Base-by-base conservation (phyloP, 2,329 filamentous ascomycete species). In the Didymella sp. region DNA sequence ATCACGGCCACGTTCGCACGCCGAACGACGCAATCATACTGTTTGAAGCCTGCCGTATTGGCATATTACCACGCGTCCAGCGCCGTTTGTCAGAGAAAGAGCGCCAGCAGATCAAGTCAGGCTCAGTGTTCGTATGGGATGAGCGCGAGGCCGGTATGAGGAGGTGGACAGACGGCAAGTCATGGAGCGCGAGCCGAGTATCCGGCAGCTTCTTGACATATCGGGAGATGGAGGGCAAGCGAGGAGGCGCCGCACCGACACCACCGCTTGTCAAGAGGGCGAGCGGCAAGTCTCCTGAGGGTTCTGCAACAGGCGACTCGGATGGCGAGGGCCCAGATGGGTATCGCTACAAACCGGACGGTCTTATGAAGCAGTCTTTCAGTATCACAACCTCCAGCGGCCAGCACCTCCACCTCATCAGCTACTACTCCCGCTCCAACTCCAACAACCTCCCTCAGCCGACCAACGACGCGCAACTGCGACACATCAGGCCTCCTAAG, bases 51-150 rank as follows among this genome's bases (percentile, higher is more conserved):
- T 99, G 94, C 77, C 86, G 94, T 63, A 83, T 96, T 42, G 95
- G 95, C 51, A 82, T 96, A 45, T 81, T 98, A 44, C 95, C 95
- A 27, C 87, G 95, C 64, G 95, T 99, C 6, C 95, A 98, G 80
- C 86, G 95, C 66, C 85, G 95, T 69, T 80, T 97, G 58, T 98
- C 95, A 2, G 95, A 99, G 78, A 98, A 98, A 79, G 95, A 99
- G 79, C 87, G 95, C 60, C 93, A 97, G 74, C 92, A 92, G 4
- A 99, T 99, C 76, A 89, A 92, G 72, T 96, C 94, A 0, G 95
- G 95, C 40, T 99, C 95, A 0, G 94, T 99, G 3, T 99, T 98
- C 71, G 95, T 99, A n/a, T 99, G 95, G 95, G 95, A 99, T 76
- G 95, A 99, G 81, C 84, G 94, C 68, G 95, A 99, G 81, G 95